Percentiles rank a stretch among this genome's conserved stretches.
These are phyloP conservation scores for Daldinia sp. DNA, from an alignment of 2,329 filamentous ascomycete species.

Conservation along the genomic window DNA sequence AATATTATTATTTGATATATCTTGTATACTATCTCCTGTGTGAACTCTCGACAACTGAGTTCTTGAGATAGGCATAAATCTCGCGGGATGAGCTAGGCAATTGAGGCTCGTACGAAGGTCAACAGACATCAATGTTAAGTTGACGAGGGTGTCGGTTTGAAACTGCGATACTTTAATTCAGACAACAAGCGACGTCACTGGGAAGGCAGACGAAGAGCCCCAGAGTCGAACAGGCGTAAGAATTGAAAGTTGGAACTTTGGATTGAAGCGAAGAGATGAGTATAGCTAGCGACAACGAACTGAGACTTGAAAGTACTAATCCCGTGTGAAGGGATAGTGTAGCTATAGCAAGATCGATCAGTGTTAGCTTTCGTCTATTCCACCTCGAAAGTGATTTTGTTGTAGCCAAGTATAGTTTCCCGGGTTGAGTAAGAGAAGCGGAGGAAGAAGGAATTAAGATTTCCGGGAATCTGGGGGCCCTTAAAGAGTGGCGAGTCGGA, in stretches of 20 bases:
- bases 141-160: slow-evolving; percentile 45
- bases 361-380: slow-evolving; percentile 35
- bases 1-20: slow-evolving; percentile 61
- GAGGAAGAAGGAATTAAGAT: slow-evolving; percentile 42
- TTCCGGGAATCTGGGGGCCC: slow-evolving; percentile 29
- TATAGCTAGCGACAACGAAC: slow-evolving; percentile 36
- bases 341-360: slow-evolving; percentile 44
- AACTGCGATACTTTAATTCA: slow-evolving; percentile 36
- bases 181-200: slow-evolving; percentile 41
- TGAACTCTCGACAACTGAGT: slow-evolving; percentile 66
- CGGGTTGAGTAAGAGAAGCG: slow-evolving; percentile 39
- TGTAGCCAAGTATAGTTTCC: slow-evolving; percentile 34
- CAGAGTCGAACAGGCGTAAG: slow-evolving; percentile 24
- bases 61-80: slow-evolving; percentile 69
- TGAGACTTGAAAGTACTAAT: slow-evolving; percentile 37
- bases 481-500: slow-evolving; percentile 37
- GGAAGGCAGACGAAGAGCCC: slow-evolving; percentile 34
- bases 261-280: slow-evolving; percentile 30
- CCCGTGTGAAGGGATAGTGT: slow-evolving; percentile 41
- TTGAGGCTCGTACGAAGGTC: slow-evolving; percentile 67
- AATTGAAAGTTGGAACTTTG: slow-evolving; percentile 8
- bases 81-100: slow-evolving; percentile 67
- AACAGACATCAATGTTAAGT: slow-evolving; percentile 70
- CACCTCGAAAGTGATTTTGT: slow-evolving; percentile 38
- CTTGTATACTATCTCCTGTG: slow-evolving; percentile 68